Conservation (phyloP, 164 flowering plant genomes). For the Dillenia turbinata region DNA sequence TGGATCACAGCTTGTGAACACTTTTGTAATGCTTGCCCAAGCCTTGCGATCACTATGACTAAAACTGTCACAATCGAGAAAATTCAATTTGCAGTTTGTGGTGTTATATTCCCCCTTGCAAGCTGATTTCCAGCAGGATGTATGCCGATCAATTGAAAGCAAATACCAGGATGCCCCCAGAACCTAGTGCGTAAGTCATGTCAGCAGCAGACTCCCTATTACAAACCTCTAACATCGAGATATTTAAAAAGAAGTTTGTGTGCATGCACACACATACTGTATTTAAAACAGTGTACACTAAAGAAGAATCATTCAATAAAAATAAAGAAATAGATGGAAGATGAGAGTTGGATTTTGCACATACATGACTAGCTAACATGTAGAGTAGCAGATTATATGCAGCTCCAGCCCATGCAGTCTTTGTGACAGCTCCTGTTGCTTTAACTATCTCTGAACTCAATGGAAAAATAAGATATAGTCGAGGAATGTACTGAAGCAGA, state of each 20-base stretch:
- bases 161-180: constrained; percentile 91
- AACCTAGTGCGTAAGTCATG: constrained; percentile 39
- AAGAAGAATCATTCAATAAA: no score
- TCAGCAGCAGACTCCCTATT: not conserved
- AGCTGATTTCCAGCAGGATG: constrained; percentile 70
- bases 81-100: constrained; percentile 34
- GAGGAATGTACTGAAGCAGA: constrained; percentile 81
- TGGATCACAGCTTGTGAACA: constrained; percentile 65
- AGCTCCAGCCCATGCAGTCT: constrained; percentile 99
- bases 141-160: constrained; percentile 68
- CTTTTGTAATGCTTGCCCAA: constrained; percentile 56
- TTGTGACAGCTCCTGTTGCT: constrained; percentile 87
- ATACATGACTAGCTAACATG: constrained; percentile 96
- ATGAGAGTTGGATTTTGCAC: constrained; percentile 12
- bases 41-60: constrained; percentile 17
- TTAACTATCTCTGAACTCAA: constrained; percentile 84
- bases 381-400: constrained; percentile 88
- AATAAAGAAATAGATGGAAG: no score
- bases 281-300: no score
- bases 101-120: constrained; percentile 47
- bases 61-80: constrained; percentile 49
- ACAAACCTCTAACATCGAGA: no score
- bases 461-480: constrained; percentile 88
- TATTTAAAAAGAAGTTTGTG: constrained; percentile 1
- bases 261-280: no score